These are phyloP conservation scores for Ensete ventricosum DNA, from an alignment of 176 grass and related monocot species.

Conservation along the genomic window DNA sequence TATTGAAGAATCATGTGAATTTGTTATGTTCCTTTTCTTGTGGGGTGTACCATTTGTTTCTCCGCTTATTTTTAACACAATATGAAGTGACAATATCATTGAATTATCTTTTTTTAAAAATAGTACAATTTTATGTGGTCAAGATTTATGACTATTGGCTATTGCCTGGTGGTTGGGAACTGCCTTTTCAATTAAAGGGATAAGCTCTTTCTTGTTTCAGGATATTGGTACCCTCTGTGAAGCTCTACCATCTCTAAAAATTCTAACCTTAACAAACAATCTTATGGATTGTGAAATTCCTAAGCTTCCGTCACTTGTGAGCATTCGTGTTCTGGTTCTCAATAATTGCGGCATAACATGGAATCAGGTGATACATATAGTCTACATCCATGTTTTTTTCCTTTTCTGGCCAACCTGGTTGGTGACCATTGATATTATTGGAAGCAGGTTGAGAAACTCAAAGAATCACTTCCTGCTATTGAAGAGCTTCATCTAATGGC, in stretches of 20 bases:
- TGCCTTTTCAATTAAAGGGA: background rate
- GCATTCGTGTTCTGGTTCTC: slow-evolving; percentile 64
- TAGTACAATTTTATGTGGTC: background rate
- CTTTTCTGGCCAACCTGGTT: slow-evolving; percentile 3
- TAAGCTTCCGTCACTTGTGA: slow-evolving; percentile 38
- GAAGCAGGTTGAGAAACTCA: slow-evolving; percentile 71
- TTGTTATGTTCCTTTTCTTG: too few species aligned
- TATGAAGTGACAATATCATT: background rate
- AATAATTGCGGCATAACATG: slow-evolving; percentile 67
- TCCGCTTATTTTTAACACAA: too few species aligned
- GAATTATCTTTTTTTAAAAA: background rate
- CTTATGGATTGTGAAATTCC: slow-evolving; percentile 48
- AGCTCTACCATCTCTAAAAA: slow-evolving; percentile 64
- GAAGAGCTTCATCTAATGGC: slow-evolving; percentile 77
- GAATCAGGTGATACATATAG: slow-evolving; percentile 45
- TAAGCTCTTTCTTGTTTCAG: slow-evolving; percentile 22
- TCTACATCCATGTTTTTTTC: slow-evolving; percentile 3
- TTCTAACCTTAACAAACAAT: slow-evolving; percentile 87
- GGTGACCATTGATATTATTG: slow-evolving; percentile 17
- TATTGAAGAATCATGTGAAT: too few species aligned
- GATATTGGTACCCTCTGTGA: slow-evolving; percentile 72
- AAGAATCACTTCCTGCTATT: slow-evolving; percentile 43
- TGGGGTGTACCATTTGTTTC: too few species aligned
- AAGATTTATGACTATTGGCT: background rate
- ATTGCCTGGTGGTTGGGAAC: slow-evolving; percentile 5